Evolutionary conservation across 306 rosid genomes (phyloP).

Genomic region (Pterocarpus santalinus): DNA sequence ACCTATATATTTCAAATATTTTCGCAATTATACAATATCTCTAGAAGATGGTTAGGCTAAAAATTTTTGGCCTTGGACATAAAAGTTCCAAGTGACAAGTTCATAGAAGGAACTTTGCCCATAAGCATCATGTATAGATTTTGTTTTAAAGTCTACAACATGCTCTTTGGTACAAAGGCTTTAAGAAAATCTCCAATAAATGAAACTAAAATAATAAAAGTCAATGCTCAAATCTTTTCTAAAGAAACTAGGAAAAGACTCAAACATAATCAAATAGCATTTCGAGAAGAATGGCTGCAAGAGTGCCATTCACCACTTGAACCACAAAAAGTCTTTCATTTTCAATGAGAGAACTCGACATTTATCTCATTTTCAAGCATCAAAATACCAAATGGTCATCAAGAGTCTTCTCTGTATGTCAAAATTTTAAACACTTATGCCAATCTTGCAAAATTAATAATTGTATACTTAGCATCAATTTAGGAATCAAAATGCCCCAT

Average conservation of each 20-base stretch:
- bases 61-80: neutral
- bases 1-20: too few species aligned
- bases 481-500: too few species aligned
- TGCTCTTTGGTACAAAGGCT: neutral
- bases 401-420: too few species aligned
- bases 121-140: conserved; percentile 9
- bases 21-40: neutral
- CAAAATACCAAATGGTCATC: too few species aligned
- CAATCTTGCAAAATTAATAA: too few species aligned
- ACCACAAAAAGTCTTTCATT: too few species aligned
- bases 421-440: too few species aligned
- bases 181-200: neutral
- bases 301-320: neutral
- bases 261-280: neutral
- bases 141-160: conserved; percentile 3
- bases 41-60: neutral
- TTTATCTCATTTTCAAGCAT: too few species aligned
- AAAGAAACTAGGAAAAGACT: neutral
- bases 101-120: neutral
- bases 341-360: too few species aligned
- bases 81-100: conserved; percentile 24
- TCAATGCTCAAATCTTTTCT: neutral
- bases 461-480: too few species aligned
- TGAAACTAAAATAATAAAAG: neutral
- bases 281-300: conserved; percentile 19